Conservation (phyloP, 2,329 filamentous ascomycete species). For the Penicillium capsulatum region DNA sequence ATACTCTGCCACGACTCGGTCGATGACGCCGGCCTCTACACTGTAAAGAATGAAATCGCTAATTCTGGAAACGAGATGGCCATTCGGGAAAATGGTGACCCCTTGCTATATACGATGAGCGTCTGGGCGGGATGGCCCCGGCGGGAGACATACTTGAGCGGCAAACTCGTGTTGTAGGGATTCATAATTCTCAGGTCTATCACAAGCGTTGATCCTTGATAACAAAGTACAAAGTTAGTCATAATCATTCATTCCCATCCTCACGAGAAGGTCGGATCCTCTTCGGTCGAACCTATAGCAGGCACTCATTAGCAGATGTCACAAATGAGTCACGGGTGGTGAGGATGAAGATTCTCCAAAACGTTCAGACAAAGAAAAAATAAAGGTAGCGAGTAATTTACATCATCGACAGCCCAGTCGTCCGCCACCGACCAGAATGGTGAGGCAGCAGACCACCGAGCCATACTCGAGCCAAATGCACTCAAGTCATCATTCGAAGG, state of each 20-base stretch:
- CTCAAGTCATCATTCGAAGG: slow-evolving; percentile 92
- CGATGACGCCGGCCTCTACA: slow-evolving; percentile 89
- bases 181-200: slow-evolving; percentile 84
- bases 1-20: slow-evolving; percentile 78
- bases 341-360: slow-evolving; percentile 11
- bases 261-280: slow-evolving; percentile 3
- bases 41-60: slow-evolving; percentile 99
- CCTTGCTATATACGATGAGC: slow-evolving; percentile 61
- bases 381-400: slow-evolving; percentile 98
- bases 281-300: too few species aligned
- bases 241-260: not conserved
- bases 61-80: slow-evolving; percentile 88
- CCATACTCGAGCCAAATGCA: slow-evolving; percentile 99
- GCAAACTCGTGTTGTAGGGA: slow-evolving; percentile 74
- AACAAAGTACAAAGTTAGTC: slow-evolving; percentile 25
- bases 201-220: slow-evolving; percentile 86
- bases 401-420: slow-evolving; percentile 83
- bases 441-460: slow-evolving; percentile 56
- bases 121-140: slow-evolving; percentile 34
- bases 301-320: slow-evolving; percentile 24
- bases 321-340: slow-evolving; percentile 9
- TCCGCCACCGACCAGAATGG: slow-evolving; percentile 68
- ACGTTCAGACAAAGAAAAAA: slow-evolving; percentile 73
- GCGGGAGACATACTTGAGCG: slow-evolving; percentile 68
- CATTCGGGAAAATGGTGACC: slow-evolving; percentile 87